Base-by-base conservation (phyloP, 2,329 filamentous ascomycete genomes). In the Trichophyton mentagrophytes region DNA sequence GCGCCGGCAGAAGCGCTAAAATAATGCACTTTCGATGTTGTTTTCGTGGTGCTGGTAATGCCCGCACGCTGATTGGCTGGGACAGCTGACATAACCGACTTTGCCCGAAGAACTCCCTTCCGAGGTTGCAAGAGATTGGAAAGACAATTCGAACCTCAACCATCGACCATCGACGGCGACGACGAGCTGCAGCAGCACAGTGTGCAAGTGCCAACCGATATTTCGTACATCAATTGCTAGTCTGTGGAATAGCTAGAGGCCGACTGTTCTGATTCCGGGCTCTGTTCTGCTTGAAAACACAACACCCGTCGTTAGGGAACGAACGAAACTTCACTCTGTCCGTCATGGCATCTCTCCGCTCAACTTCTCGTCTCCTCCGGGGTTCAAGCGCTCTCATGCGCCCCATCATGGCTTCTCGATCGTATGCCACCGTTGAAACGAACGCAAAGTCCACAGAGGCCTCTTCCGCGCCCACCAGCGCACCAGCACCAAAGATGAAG, bases 401-500 rank as follows among this genome's bases (percentile, higher is more conserved):
- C 59, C 71, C 74, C 59, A 61, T 62, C 42, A 68, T 73, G 57
- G 63, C 68, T 62, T 70, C 72, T 68, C 73, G 77, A 67, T 73
- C 74, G 60, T 79, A 79, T 72, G 77, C 78, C 65, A 79, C 77
- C 44, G 72, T 78, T 61, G 72, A 76, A 47, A 58, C 62, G 38
- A 60, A 68, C 58, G 65, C 67, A 38, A 67, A 69, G 60, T 64
- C 68, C 59, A 69, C 68, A 57, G 64, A 67, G 58, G 63, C 63
- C 20, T 76, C 73, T 65, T 73, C 86, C 73, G 81, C 84, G 57
- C 82, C 83, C 57, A 77, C 83, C 61, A 76, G 83, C 66, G 82
- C 88, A 68, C 81, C 87, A 61, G 80, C 80, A 69, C 72, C 79
- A 59, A 82, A 81, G 69, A 85, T 88, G 79, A 97, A 96, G 86